Base-by-base conservation (phyloP, 139 green algal species). In the Chlorella ohadii region DNA sequence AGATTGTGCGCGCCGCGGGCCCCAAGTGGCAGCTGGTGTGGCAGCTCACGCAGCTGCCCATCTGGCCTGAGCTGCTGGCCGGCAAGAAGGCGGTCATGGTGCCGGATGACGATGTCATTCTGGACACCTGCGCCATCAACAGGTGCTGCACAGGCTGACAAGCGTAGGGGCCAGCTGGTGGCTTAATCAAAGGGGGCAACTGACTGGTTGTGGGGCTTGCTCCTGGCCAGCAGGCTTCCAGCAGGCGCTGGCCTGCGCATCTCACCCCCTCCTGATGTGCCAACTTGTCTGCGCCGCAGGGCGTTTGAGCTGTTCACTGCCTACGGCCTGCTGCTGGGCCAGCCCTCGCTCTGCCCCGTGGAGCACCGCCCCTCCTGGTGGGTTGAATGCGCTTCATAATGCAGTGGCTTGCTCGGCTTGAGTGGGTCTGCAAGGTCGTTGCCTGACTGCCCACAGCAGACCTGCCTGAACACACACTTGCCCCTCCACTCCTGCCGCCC, bases 301-400 rank as follows among this genome's bases (percentile, higher is more conserved):
- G 76, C 76, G 22, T 90, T 90, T 75, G 85, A 90, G 36, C 36
- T 90, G 31, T 89, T 90, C 38, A 28, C 64, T 16, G 56, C 67
- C n/a, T 90, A 90, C 44, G 56, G 56, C 33, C 79, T 90, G 67
- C 47, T 90, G 2, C 33, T 90, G 57, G 85, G 66, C 67, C 67
- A 84, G 67, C 79, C 66, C 66, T 70, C 66, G 47, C 56, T 83
- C 56, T 83, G 78, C 78, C 28, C 28, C 3, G 73, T 65, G 13
- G 6, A 65, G n/a, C 64, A 85, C 51, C 73, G 47, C 39, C 36
- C 71, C 36, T 71, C 83, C 27, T 76, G 63, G 51, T 59, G 51
- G 12, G 51, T n/a, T n/a, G n/a, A n/a, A n/a, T n/a, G n/a, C n/a
- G n/a, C n/a, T n/a, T n/a, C n/a, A n/a, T n/a, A n/a, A n/a, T n/a